Conservation (phyloP, 2,329 filamentous ascomycete species). For the Xylaria sp. region DNA sequence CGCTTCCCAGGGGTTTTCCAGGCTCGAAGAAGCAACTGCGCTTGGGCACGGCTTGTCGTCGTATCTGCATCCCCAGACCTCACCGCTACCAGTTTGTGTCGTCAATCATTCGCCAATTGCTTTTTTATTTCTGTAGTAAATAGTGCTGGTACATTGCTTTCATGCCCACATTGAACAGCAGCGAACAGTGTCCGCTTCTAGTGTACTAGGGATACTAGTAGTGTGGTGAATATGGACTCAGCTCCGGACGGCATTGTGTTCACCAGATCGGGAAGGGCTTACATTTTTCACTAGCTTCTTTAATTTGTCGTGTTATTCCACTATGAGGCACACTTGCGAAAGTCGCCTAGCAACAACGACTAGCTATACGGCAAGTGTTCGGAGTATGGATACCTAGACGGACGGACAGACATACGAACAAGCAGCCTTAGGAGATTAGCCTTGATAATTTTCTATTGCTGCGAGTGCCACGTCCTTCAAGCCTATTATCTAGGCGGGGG, state of each 20-base stretch:
- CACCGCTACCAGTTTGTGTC: slow-evolving; percentile 32
- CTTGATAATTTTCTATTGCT: slow-evolving; percentile 38
- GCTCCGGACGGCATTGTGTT: slow-evolving; percentile 32
- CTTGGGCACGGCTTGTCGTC: slow-evolving; percentile 41
- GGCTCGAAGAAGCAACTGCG: slow-evolving; percentile 45
- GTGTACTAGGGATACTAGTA: neutral
- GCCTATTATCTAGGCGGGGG: slow-evolving; percentile 28
- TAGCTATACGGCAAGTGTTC: slow-evolving; percentile 21
- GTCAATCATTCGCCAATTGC: slow-evolving; percentile 43
- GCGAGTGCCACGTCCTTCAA: slow-evolving; percentile 36
- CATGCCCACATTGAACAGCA: slow-evolving; percentile 33
- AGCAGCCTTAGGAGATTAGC: slow-evolving; percentile 38
- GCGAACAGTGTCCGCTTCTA: slow-evolving; percentile 29
- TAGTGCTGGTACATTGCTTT: slow-evolving; percentile 31
- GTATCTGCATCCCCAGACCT: slow-evolving; percentile 32
- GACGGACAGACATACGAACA: slow-evolving; percentile 9
- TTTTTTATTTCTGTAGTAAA: slow-evolving; percentile 40
- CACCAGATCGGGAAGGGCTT: slow-evolving; percentile 29
- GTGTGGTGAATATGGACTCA: slow-evolving; percentile 35
- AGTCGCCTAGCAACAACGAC: slow-evolving; percentile 28
- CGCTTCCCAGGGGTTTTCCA: slow-evolving; percentile 43
- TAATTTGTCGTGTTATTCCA: slow-evolving; percentile 28
- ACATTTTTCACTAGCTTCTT: slow-evolving; percentile 27
- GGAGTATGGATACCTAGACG: slow-evolving; percentile 4
- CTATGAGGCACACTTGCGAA: slow-evolving; percentile 28